Evolutionary conservation across 2,329 filamentous ascomycete species (phyloP).

Genomic region (Graphilbum fragrans): DNA sequence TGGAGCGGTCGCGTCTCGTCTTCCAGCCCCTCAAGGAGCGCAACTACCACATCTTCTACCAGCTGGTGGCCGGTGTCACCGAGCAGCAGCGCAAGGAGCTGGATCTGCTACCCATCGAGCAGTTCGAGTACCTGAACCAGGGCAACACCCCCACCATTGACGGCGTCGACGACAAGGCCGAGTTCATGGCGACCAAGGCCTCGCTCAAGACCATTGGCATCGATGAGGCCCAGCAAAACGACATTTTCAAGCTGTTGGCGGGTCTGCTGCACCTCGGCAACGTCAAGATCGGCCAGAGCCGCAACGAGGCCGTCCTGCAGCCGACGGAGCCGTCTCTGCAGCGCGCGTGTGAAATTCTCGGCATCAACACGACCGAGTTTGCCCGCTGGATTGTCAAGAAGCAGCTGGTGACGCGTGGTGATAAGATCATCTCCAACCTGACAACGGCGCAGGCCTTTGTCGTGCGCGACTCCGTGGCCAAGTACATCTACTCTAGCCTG

Average conservation of each 20-base stretch:
- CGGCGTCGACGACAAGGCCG: conserved; percentile 88
- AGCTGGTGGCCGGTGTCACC: conserved; percentile 84
- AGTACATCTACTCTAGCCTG: conserved; percentile 95
- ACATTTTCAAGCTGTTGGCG: conserved; percentile 83
- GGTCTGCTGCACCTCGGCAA: conserved; percentile 91
- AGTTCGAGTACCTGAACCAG: conserved; percentile 95
- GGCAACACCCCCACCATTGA: conserved; percentile 84
- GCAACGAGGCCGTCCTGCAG: conserved; percentile 75
- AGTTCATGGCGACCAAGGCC: conserved; percentile 78
- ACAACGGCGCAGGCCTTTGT: conserved; percentile 88
- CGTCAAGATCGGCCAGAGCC: conserved; percentile 84
- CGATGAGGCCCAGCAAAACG: conserved; percentile 55
- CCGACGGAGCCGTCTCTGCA: conserved; percentile 71
- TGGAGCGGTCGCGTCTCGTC: conserved; percentile 89
- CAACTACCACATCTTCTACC: conserved; percentile 99
- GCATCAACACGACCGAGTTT: conserved; percentile 76
- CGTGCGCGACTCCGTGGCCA: conserved; percentile 92
- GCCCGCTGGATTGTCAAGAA: conserved; percentile 99
- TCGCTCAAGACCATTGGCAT: conserved; percentile 87
- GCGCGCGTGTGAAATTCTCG: conserved; percentile 72
- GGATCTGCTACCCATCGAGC: conserved; percentile 67
- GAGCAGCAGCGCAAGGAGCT: conserved; percentile 73
- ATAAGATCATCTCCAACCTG: conserved; percentile 94
- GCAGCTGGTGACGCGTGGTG: conserved; percentile 87
- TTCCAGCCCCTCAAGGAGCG: conserved; percentile 96